These are phyloP conservation scores for Kazachstania taianensis DNA, from an alignment of 805 yeast species.

Conservation along the genomic window DNA sequence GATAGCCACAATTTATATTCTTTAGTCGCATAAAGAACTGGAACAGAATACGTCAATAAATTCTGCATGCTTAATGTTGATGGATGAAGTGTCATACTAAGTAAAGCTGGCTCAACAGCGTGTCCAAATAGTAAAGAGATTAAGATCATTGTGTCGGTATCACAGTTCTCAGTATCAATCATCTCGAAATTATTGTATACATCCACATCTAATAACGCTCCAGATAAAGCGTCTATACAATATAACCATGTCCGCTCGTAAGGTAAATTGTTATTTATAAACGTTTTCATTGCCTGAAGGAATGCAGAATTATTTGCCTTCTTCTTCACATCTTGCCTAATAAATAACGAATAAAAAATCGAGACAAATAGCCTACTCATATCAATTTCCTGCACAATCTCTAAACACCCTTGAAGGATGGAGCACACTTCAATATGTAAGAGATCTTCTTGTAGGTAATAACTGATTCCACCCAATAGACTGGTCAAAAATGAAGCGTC, in stretches of 20 bases:
- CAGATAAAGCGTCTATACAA: conserved; percentile 1
- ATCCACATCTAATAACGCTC: not conserved
- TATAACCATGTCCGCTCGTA: not conserved
- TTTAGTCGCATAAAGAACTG: not conserved
- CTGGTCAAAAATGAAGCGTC: conserved; percentile 3
- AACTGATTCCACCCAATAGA: conserved; percentile 8
- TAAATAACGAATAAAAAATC: conserved; percentile 11
- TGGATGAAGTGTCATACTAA: not conserved
- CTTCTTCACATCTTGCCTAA: conserved; percentile 5
- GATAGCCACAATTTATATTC: not conserved
- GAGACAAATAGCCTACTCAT: too few relatives aligned
- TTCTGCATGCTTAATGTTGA: not conserved
- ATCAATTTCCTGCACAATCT: too few relatives aligned
- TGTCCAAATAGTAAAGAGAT: conserved; percentile 14
- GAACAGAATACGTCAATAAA: conserved; percentile 1
- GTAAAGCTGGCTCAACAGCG: conserved; percentile 6
- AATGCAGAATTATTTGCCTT: not conserved
- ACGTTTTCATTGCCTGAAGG: not conserved
- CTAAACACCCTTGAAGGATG: too few relatives aligned
- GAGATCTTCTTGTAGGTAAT: conserved; percentile 4
- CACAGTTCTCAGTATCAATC: conserved; percentile 5
- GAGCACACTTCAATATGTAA: conserved; percentile 11
- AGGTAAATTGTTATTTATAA: too few relatives aligned
- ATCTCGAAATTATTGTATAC: conserved; percentile 10
- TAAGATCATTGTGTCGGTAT: conserved; percentile 6